phyloP scores from a whole-genome alignment of 306 rosid species.

The Cajanus cajan region DNA sequence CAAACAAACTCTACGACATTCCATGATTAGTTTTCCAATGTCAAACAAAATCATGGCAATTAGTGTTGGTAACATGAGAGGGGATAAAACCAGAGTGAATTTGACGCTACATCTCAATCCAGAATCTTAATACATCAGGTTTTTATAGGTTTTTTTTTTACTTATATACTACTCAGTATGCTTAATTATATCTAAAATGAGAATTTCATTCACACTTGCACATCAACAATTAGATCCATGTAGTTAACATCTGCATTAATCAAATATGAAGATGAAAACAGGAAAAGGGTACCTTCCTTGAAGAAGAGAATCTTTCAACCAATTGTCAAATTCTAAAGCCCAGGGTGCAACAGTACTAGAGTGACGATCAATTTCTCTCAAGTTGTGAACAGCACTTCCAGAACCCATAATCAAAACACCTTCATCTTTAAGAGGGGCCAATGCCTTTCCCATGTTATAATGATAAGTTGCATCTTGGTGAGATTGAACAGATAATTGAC shows the following conservation, averaged over 20 bases:
- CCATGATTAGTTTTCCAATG: neutral
- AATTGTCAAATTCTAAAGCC: slow-evolving; percentile 80
- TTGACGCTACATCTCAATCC: too few species aligned
- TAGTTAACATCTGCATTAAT: slow-evolving; percentile 2
- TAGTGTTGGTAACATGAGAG: too few species aligned
- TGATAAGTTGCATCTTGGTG: slow-evolving; percentile 55
- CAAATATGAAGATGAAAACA: neutral
- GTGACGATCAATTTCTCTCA: slow-evolving; percentile 29
- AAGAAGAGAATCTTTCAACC: slow-evolving; percentile 66
- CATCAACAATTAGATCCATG: neutral
- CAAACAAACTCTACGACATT: slow-evolving; percentile 10
- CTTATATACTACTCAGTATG: too few species aligned
- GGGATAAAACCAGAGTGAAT: too few species aligned
- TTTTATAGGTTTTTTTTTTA: too few species aligned
- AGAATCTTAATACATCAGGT: too few species aligned
- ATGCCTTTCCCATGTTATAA: slow-evolving; percentile 65
- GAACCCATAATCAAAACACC: slow-evolving; percentile 78
- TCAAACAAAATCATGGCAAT: neutral
- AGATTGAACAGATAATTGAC: slow-evolving; percentile 78
- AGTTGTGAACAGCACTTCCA: slow-evolving; percentile 80
- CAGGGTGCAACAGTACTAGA: slow-evolving; percentile 36
- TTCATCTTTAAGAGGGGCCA: slow-evolving; percentile 76
- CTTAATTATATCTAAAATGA: too few species aligned
- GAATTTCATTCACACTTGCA: neutral
- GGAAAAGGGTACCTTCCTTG: slow-evolving; percentile 59